These are phyloP conservation scores for Lecanicillium sp. DNA, from an alignment of 2,329 filamentous ascomycete species.

Conservation along the genomic window DNA sequence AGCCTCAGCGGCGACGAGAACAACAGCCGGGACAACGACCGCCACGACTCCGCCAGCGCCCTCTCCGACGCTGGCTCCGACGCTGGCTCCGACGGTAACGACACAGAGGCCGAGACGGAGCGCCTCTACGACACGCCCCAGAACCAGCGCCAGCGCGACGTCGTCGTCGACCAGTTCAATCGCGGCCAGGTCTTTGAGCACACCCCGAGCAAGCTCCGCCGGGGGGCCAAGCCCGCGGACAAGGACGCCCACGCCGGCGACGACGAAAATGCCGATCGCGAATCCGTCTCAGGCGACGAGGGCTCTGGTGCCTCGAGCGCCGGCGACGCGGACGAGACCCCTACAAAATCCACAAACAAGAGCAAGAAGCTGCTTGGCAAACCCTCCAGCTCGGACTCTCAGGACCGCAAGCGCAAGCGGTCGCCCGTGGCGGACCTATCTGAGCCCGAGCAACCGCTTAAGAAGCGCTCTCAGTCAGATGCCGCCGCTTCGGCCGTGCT, in stretches of 20 bases:
- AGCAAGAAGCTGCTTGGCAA: constrained; percentile 19
- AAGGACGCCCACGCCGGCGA: constrained; percentile 32
- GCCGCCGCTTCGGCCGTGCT: constrained; percentile 31
- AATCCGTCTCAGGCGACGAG: constrained; percentile 36
- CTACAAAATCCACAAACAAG: constrained; percentile 28
- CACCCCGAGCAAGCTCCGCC: constrained; percentile 72
- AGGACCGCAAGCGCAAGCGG: constrained; percentile 46
- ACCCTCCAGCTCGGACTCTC: constrained; percentile 20
- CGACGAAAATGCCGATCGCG: constrained; percentile 22
- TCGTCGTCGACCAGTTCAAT: constrained; percentile 51
- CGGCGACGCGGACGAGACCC: constrained; percentile 31
- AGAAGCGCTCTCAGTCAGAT: constrained; percentile 50
- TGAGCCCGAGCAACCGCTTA: constrained; percentile 41
- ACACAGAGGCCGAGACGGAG: constrained; percentile 89
- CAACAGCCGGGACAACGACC: constrained; percentile 25
- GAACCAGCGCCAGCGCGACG: constrained; percentile 56
- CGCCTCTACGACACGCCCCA: constrained; percentile 84
- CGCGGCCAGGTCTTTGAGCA: constrained; percentile 52
- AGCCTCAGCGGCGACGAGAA: constrained; percentile 23
- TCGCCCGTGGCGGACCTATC: constrained; percentile 39
- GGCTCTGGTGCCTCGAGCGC: constrained; percentile 33
- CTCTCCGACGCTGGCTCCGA: constrained; percentile 48
- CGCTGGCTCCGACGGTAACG: constrained; percentile 41
- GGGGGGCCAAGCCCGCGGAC: constrained; percentile 33
- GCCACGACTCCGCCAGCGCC: constrained; percentile 44